phyloP scores from a whole-genome alignment of 345 rosid species.

The Pistacia atlantica region DNA sequence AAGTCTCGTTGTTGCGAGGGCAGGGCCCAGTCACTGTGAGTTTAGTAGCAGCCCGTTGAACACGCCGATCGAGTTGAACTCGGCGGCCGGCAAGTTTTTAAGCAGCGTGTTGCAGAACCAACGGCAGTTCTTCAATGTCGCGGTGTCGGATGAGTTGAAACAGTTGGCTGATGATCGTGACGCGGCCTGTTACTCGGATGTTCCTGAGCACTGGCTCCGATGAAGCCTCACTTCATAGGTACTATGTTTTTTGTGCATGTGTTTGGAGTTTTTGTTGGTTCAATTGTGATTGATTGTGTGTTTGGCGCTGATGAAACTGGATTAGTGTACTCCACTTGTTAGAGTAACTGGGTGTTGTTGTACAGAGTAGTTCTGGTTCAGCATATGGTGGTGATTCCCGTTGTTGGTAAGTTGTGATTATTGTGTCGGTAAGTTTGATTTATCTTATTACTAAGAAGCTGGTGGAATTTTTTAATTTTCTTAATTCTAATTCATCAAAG shows the following conservation, averaged over 20 bases:
- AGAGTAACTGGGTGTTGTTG: slow-evolving; percentile 25
- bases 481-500: neutral
- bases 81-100: slow-evolving; percentile 69
- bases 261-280: neutral
- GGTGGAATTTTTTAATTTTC: neutral
- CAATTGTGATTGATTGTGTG: neutral
- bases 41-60: slow-evolving; percentile 70
- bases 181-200: slow-evolving; percentile 63
- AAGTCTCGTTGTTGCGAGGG: slow-evolving; percentile 37
- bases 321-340: slow-evolving; percentile 17
- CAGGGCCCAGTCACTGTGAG: slow-evolving; percentile 80
- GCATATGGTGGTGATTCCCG: slow-evolving; percentile 22
- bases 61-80: slow-evolving; percentile 76
- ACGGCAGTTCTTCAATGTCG: slow-evolving; percentile 67
- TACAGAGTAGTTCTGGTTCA: slow-evolving; percentile 23
- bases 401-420: slow-evolving; percentile 20
- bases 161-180: slow-evolving; percentile 63
- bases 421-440: slow-evolving; percentile 12
- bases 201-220: slow-evolving; percentile 62
- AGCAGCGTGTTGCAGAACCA: slow-evolving; percentile 77
- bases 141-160: slow-evolving; percentile 78
- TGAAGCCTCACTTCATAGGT: slow-evolving; percentile 85
- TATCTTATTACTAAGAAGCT: neutral
- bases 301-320: slow-evolving; percentile 5
- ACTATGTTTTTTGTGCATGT: neutral